phyloP scores from a whole-genome alignment of 225 moss, liverwort and hornwort species.

The Marchantia polymorpha region DNA sequence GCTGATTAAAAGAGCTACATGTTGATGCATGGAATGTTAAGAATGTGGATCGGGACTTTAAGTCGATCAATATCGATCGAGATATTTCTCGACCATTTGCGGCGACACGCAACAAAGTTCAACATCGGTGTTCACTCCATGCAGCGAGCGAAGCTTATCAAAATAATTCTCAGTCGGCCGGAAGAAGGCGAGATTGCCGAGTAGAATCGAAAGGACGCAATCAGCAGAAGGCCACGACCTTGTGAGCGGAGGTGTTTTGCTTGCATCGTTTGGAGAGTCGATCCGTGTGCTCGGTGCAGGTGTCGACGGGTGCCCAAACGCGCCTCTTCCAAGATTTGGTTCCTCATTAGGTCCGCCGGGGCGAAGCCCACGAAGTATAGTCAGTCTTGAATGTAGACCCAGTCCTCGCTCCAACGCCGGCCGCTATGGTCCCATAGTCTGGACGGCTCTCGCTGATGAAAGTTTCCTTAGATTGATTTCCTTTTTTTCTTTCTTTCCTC shows the following conservation, averaged over 20 bases:
- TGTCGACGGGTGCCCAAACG: slow-evolving; percentile 8
- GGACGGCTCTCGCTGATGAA: neutral
- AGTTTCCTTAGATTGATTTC: neutral
- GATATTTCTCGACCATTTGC: neutral
- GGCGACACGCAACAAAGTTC: neutral
- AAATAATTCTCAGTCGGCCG: neutral
- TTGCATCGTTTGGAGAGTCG: slow-evolving; percentile 19
- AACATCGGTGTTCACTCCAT: neutral
- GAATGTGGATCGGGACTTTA: neutral
- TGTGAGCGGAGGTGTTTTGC: slow-evolving; percentile 4
- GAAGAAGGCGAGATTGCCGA: neutral
- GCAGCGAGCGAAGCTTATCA: neutral
- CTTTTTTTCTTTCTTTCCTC: neutral
- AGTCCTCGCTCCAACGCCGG: neutral
- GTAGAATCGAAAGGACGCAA: slow-evolving; percentile 15
- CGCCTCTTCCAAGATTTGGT: slow-evolving; percentile 11
- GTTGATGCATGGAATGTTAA: neutral
- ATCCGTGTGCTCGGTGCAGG: slow-evolving; percentile 22
- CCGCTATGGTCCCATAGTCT: slow-evolving; percentile 13
- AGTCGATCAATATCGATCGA: too few species aligned
- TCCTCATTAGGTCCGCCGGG: slow-evolving; percentile 7
- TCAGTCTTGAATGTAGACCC: slow-evolving; percentile 4
- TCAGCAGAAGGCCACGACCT: slow-evolving; percentile 7
- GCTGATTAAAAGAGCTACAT: neutral
- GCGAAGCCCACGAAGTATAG: neutral